Evolutionary conservation across 805 yeast species (phyloP).

Genomic region (Wickerhamiella sergipiensis): DNA sequence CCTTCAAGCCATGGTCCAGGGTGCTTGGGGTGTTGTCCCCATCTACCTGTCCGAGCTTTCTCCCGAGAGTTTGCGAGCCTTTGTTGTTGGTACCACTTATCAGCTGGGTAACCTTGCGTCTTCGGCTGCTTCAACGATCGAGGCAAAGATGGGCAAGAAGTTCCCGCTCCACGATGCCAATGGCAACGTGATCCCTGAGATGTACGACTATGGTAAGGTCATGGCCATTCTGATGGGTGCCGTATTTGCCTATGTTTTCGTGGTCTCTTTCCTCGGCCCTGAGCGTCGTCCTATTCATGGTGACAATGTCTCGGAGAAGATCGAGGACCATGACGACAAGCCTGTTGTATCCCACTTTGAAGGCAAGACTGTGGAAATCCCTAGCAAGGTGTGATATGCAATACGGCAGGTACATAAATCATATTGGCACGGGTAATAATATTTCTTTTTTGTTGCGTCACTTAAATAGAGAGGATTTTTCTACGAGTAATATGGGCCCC

Average conservation of each 20-base stretch:
- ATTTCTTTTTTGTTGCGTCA: neutral
- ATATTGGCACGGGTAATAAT: neutral
- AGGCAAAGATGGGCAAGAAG: conserved; percentile 43
- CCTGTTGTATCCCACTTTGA: neutral
- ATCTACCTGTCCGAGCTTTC: conserved; percentile 52
- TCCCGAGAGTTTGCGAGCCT: conserved; percentile 48
- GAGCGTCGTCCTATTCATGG: conserved; percentile 23
- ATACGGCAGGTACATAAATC: neutral
- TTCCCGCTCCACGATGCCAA: conserved; percentile 37
- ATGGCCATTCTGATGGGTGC: conserved; percentile 60
- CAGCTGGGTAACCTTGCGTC: conserved; percentile 65
- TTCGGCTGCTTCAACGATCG: conserved; percentile 59
- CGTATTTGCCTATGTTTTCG: conserved; percentile 39
- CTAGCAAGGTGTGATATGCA: neutral
- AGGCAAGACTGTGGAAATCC: neutral
- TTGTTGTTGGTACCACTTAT: conserved; percentile 48
- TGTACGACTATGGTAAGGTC: conserved; percentile 51
- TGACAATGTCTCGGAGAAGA: neutral
- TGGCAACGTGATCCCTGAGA: conserved; percentile 23
- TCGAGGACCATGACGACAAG: neutral
- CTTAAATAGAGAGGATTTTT: no score
- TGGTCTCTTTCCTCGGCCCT: conserved; percentile 43
- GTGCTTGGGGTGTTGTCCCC: conserved; percentile 64
- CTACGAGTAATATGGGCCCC: no score
- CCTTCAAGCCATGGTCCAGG: conserved; percentile 53